Conservation (phyloP, 345 rosid species). For the Turritis glabra region DNA sequence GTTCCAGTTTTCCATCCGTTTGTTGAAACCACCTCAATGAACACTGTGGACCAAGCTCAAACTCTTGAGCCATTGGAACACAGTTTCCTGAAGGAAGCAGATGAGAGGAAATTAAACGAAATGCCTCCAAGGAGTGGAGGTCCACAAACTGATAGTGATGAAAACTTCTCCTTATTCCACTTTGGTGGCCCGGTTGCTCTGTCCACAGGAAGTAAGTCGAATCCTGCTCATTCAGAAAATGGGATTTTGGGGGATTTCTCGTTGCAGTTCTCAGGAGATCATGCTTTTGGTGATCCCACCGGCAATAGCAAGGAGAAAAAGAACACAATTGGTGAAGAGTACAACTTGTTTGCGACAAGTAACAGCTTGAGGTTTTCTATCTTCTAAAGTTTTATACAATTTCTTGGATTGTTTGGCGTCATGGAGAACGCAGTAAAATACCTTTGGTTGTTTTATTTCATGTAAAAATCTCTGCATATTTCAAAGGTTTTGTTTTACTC, state of each 20-base stretch:
- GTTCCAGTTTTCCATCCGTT: constrained; percentile 59
- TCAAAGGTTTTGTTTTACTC: constrained; percentile 24
- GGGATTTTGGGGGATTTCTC: constrained; percentile 49
- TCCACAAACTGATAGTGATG: constrained; percentile 38
- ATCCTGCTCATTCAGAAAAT: constrained; percentile 44
- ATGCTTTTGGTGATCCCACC: constrained; percentile 46
- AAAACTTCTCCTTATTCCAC: constrained; percentile 84
- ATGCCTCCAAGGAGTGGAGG: constrained; percentile 36
- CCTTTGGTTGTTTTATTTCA: constrained; percentile 15
- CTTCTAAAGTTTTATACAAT: constrained; percentile 43
- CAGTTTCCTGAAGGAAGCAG: constrained; percentile 44
- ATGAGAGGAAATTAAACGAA: constrained; percentile 16
- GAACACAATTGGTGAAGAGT: constrained; percentile 57
- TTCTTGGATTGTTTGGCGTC: constrained; percentile 24
- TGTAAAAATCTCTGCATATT: constrained; percentile 28
- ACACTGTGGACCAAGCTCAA: constrained; percentile 45
- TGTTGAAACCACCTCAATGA: constrained; percentile 48
- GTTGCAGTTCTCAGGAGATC: constrained; percentile 52
- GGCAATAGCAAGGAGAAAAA: constrained; percentile 48
- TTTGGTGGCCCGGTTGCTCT: constrained; percentile 82
- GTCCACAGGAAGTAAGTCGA: constrained; percentile 49
- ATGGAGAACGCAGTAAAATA: constrained; percentile 13
- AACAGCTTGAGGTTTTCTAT: constrained; percentile 68
- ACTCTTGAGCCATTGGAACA: constrained; percentile 33
- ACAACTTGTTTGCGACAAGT: constrained; percentile 84